Conservation (phyloP, 257 asterid genomes). For the Petunia secreta region DNA sequence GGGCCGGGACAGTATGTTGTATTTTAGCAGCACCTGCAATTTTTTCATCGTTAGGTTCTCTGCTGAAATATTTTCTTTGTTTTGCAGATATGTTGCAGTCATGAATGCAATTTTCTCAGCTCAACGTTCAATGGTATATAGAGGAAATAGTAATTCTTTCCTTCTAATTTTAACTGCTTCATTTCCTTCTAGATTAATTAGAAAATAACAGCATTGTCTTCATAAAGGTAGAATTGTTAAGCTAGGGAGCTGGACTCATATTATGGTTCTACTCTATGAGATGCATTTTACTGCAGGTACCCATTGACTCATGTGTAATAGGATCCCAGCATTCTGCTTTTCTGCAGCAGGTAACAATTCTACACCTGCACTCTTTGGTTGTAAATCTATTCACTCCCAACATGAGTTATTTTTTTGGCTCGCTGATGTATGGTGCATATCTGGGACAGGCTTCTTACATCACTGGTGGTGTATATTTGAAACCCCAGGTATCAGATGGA, state of each 20-base stretch:
- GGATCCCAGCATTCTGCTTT: slow-evolving; percentile 94
- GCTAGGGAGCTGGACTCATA: slow-evolving; percentile 15
- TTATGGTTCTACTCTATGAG: slow-evolving; percentile 15
- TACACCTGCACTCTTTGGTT: slow-evolving; percentile 25
- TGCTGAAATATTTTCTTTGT: slow-evolving; percentile 2
- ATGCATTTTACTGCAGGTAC: slow-evolving; percentile 59
- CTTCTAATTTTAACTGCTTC: slow-evolving; percentile 16
- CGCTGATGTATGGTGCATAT: slow-evolving; percentile 29
- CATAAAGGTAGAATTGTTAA: not conserved
- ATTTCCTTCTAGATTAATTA: slow-evolving; percentile 11
- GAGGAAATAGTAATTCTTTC: not conserved
- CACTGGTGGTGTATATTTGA: slow-evolving; percentile 87
- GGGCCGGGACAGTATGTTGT: slow-evolving; percentile 91
- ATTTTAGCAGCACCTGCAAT: slow-evolving; percentile 18
- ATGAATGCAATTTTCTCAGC: slow-evolving; percentile 98
- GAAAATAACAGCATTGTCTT: not conserved
- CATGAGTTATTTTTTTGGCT: slow-evolving; percentile 29
- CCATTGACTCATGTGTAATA: slow-evolving; percentile 81
- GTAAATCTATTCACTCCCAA: not conserved
- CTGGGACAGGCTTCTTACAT: slow-evolving; percentile 81
- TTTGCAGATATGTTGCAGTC: slow-evolving; percentile 84
- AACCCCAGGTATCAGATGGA: slow-evolving; percentile 80
- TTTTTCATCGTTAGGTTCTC: slow-evolving; percentile 28
- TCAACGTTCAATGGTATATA: slow-evolving; percentile 81
- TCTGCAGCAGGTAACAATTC: slow-evolving; percentile 78